Percentiles rank a stretch among this genome's conserved stretches.
Conservation (phyloP, 1,284 basidiomycete species). For the Volvariella surrecta region DNA sequence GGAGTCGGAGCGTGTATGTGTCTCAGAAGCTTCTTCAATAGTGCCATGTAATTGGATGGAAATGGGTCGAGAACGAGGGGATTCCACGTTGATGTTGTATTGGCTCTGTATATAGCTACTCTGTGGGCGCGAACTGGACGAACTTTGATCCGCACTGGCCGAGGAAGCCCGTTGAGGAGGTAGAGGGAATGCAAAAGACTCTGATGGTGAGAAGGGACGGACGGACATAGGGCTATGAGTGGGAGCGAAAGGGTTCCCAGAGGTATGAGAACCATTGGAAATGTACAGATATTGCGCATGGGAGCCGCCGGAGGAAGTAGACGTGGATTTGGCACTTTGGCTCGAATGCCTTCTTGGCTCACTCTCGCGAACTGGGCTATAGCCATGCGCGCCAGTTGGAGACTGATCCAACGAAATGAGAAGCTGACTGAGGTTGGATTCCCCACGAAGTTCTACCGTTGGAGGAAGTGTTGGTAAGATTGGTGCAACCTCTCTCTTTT, state of each 20-base stretch:
- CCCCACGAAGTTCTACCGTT: not conserved
- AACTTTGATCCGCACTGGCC: too few relatives aligned
- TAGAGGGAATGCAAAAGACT: conserved; percentile 57
- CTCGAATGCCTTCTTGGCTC: conserved; percentile 9
- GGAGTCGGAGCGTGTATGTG: too few relatives aligned
- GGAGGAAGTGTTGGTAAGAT: not conserved
- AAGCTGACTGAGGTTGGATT: not conserved
- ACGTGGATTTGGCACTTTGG: conserved; percentile 21
- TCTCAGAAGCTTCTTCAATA: too few relatives aligned
- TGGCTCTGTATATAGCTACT: too few relatives aligned
- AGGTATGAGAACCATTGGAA: conserved; percentile 8
- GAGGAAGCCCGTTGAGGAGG: conserved; percentile 31
- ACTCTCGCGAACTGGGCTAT: conserved; percentile 11
- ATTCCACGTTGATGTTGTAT: too few relatives aligned
- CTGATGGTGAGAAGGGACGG: conserved; percentile 54
- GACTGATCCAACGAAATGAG: not conserved
- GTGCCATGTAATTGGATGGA: too few relatives aligned
- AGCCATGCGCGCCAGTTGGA: conserved; percentile 7
- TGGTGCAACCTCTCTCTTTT: too few relatives aligned
- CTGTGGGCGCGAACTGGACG: too few relatives aligned
- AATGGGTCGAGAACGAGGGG: too few relatives aligned
- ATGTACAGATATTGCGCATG: conserved; percentile 31
- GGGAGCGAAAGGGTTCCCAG: too few relatives aligned
- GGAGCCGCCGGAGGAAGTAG: conserved; percentile 28
- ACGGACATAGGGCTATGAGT: conserved; percentile 34